A percentile compares a stretch with the other conserved stretches of the same genome.
Conservation (phyloP, 306 rosid genomes). For the Medicago lupulina region DNA sequence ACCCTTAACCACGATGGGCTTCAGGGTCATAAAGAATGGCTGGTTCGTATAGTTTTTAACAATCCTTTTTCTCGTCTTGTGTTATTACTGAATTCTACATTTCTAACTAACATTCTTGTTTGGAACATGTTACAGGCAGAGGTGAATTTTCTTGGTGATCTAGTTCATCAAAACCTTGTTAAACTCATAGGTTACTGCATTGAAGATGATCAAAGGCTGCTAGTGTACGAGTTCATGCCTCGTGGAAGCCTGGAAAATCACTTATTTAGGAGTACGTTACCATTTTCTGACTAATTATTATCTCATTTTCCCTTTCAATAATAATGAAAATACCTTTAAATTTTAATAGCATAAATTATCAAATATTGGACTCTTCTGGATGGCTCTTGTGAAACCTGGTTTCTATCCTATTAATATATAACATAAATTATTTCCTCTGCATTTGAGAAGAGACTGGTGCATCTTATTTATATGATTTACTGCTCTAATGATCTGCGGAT, state of each 20-base stretch:
- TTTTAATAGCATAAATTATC: constrained; percentile 17
- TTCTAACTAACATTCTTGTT: constrained; percentile 30
- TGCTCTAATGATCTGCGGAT: not conserved
- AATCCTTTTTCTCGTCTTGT: not conserved
- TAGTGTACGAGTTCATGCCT: constrained; percentile 97
- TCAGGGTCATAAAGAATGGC: constrained; percentile 99
- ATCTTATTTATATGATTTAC: not conserved
- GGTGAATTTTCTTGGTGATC: constrained; percentile 92
- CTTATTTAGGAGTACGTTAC: constrained; percentile 86
- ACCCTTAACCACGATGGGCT: constrained; percentile 98
- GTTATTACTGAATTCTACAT: constrained; percentile 15
- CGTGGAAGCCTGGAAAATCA: constrained; percentile 98
- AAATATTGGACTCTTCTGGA: not conserved
- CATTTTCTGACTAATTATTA: constrained; percentile 15
- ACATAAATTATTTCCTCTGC: not conserved
- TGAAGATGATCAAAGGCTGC: constrained; percentile 93
- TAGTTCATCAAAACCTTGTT: constrained; percentile 86
- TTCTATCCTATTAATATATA: not conserved
- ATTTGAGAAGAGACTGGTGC: not conserved
- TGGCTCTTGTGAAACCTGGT: constrained; percentile 30
- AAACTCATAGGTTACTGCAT: constrained; percentile 95
- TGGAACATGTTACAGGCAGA: constrained; percentile 74
- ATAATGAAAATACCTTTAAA: constrained; percentile 8
- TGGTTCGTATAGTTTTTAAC: constrained; percentile 59
- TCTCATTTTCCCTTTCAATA: constrained; percentile 26